These are phyloP conservation scores for Neurospora africana DNA, from an alignment of 495 filamentous ascomycete species.

Conservation along the genomic window DNA sequence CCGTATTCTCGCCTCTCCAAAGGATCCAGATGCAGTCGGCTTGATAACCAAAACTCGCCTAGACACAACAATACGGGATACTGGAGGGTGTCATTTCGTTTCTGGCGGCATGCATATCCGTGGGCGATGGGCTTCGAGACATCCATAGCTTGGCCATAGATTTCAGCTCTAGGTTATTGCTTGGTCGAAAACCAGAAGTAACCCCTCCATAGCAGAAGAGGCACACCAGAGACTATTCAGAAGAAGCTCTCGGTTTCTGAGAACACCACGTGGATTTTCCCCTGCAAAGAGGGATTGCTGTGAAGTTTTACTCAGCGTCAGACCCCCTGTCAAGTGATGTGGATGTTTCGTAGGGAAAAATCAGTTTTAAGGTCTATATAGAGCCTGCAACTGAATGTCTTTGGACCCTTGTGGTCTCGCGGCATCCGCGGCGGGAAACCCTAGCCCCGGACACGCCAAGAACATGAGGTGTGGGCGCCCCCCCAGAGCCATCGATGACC, in stretches of 20 bases:
- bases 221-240: not conserved
- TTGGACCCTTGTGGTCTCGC: not conserved
- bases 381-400: not conserved
- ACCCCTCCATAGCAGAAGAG: not conserved
- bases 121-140: not conserved
- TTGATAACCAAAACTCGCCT: not conserved
- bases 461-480: not conserved
- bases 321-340: not conserved
- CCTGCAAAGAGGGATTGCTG: not conserved
- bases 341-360: not conserved
- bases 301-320: not conserved
- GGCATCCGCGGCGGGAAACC: not conserved
- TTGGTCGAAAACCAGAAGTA: not conserved
- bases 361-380: not conserved
- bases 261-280: not conserved
- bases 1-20: not conserved
- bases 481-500: not conserved
- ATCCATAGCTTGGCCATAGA: not conserved
- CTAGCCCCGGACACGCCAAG: not conserved
- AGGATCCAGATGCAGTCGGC: not conserved
- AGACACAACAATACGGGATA: not conserved
- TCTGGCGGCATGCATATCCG: not conserved
- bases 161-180: not conserved
- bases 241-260: not conserved
- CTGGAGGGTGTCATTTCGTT: not conserved